Evolutionary conservation across 352 stramenopile genomes (phyloP), one percentile per base, ranked within the genome.

Genomic region (Phytophthora sansomeana): DNA sequence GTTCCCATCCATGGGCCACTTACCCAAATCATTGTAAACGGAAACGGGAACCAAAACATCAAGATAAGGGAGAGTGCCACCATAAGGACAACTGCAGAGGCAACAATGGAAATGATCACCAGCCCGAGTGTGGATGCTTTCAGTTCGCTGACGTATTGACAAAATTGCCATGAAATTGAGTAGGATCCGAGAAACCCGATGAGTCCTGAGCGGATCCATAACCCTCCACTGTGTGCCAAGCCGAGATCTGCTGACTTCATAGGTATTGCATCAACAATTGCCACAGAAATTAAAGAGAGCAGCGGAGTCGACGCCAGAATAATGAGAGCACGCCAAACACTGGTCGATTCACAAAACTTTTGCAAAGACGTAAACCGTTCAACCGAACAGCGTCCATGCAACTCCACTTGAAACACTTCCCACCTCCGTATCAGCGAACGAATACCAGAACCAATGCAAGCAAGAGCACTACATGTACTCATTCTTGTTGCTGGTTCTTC

Each of bases 391-490:
- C 47, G 65, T 6, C 62, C 62, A 10, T 69, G 46, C 6, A 69
- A 49, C 32, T 69, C 61, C 17, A 69, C 61, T 17, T 69, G 62
- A n/a, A 66, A 17, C n/a, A 46, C 54, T 29, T 70, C 62, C 55
- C 62, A 70, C 51, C 17, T 55, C 11, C 33, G 62, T 26, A 70
- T 38, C 6, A 70, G 30, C 4, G 38, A 24, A 51, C 47, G 55
- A 9, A 66, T 2, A 33, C 16, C 41, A 44, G 46, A 46, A 35
- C 61, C 53, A 43, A 17, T 13, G n/a, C 36, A 35, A 41, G 16
- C 35, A 46, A 67, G 19, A 35, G 3, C 41, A 2, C 19, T 30
- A 19, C n/a, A n/a, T n/a, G n/a, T n/a, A n/a, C 19, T 35, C 44
- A 48, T 44, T 24, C 21, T 24, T 24, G 21, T 24, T 24, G 21